Evolutionary conservation across 306 rosid species (phyloP).

Genomic region (Cucumis melo): DNA sequence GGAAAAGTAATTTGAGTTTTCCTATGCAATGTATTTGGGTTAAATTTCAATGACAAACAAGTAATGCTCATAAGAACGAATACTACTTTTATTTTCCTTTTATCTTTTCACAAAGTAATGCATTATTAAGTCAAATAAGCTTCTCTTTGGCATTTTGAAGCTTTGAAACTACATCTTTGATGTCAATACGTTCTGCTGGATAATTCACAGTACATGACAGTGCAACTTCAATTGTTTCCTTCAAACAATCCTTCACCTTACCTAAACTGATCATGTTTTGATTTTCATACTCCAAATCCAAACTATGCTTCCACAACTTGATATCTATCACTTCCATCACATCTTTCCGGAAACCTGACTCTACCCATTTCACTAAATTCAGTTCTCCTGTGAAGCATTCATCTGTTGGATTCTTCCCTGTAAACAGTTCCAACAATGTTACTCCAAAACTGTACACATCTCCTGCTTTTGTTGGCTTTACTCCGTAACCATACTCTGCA

Average conservation of each 20-base stretch:
- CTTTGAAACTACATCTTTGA: conserved; percentile 29
- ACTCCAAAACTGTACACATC: conserved; percentile 69
- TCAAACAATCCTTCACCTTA: conserved; percentile 16
- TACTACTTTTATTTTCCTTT: too few species aligned
- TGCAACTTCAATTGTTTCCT: conserved; percentile 28
- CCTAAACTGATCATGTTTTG: not conserved
- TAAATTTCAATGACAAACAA: too few species aligned
- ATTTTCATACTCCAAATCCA: not conserved
- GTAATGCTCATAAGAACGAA: too few species aligned
- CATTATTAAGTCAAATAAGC: not conserved
- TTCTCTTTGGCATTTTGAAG: conserved; percentile 18
- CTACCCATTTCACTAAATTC: conserved; percentile 41
- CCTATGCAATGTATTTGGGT: too few species aligned
- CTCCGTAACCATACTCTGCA: conserved; percentile 62
- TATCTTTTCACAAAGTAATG: too few species aligned
- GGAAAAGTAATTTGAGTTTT: too few species aligned
- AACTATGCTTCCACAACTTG: conserved; percentile 8
- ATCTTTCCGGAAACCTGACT: conserved; percentile 27
- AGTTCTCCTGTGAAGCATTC: conserved; percentile 36
- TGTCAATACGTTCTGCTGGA: conserved; percentile 34
- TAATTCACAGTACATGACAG: conserved; percentile 35
- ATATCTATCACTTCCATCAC: conserved; percentile 31
- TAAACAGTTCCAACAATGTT: conserved; percentile 40
- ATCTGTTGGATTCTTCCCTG: conserved; percentile 46
- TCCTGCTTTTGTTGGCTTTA: conserved; percentile 45